phyloP scores from a whole-genome alignment of 2,329 filamentous ascomycete genomes.

The Aureobasidium sp. region DNA sequence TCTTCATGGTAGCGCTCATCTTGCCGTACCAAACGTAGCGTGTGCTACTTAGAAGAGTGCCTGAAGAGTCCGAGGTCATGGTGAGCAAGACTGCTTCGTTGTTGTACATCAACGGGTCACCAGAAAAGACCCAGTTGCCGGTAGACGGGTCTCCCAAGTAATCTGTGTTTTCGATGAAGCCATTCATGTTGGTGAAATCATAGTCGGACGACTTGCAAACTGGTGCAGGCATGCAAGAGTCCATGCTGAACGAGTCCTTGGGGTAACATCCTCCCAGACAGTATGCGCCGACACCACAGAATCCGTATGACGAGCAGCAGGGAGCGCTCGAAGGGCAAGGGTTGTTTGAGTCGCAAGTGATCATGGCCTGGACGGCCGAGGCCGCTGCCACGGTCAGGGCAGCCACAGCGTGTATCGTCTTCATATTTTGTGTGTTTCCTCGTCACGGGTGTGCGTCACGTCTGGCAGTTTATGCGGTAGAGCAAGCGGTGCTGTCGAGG shows the following conservation, averaged over 20 bases:
- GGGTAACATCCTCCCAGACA: slow-evolving; percentile 95
- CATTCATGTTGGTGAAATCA: slow-evolving; percentile 63
- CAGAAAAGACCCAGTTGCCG: slow-evolving; percentile 83
- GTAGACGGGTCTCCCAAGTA: slow-evolving; percentile 78
- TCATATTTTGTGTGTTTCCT: neutral
- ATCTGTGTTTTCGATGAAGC: slow-evolving; percentile 61
- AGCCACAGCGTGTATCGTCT: slow-evolving; percentile 2
- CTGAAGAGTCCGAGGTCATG: slow-evolving; percentile 77
- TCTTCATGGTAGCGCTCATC: slow-evolving; percentile 76
- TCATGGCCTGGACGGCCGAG: slow-evolving; percentile 19
- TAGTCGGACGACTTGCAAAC: slow-evolving; percentile 68
- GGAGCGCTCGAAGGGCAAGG: slow-evolving; percentile 25
- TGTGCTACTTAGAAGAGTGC: slow-evolving; percentile 77
- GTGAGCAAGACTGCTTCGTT: slow-evolving; percentile 66
- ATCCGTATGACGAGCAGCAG: slow-evolving; percentile 58
- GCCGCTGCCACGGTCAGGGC: slow-evolving; percentile 23
- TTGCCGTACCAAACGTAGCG: slow-evolving; percentile 97
- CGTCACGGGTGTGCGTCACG: neutral
- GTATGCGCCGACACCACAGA: slow-evolving; percentile 84
- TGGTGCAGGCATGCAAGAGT: slow-evolving; percentile 78
- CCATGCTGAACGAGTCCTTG: slow-evolving; percentile 68
- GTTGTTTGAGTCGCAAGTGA: slow-evolving; percentile 23
- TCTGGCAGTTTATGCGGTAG: neutral
- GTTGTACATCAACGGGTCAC: slow-evolving; percentile 59
- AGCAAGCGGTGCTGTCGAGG: neutral